Base-by-base conservation (phyloP, 179 eudicot species). In the Beta macrorhiza region DNA sequence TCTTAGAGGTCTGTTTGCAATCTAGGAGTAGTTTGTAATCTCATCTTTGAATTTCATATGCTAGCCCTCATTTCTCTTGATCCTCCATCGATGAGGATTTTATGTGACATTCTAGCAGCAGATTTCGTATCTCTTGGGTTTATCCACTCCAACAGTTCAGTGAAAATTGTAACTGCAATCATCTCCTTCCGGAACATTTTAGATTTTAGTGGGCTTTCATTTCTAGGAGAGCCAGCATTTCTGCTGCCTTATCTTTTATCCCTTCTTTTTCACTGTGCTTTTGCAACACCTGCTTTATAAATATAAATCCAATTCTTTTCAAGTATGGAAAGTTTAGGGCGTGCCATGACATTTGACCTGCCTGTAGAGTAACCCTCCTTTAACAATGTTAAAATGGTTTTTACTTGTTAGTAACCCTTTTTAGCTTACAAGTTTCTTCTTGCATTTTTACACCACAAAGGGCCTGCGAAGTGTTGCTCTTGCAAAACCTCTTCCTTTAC, bases 171-270 rank as follows among this genome's bases (percentile, higher is more conserved):
- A 6, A 62, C 78, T 62, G 67, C 16, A 2, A 22, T 1, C 14
- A 9, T 73, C 64, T 64, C 78, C 63, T 14, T 80, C 10, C 78
- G n/a, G 47, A 73, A 22, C 52, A 19, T 17, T 64, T 17, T 73
- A 16, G 72, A 62, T 29, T 71, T 71, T 19, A 45, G 72, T 2
- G 37, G 37, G 73, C 11, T 49, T 49, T 9, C 53, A 5, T 1
- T 37, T n/a, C 78, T 25, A 58, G n/a, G 9, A 22, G 32, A 19
- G 45, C 44, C 29, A 64, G 17, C 37, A 72, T 22, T 14, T 73
- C 20, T 78, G 79, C 9, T 64, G 64, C 80, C 47, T 15, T 16
- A 42, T 1, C 19, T 7, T 7, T 51, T n/a, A 63, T 67, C n/a
- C 29, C 82, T 73, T 5, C 52, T 20, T 29, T 14, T 0, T 49